A percentile compares a stretch with the other conserved stretches of the same genome.
Conservation (phyloP, 2,329 filamentous ascomycete genomes). For the Pezicula carpinea region DNA sequence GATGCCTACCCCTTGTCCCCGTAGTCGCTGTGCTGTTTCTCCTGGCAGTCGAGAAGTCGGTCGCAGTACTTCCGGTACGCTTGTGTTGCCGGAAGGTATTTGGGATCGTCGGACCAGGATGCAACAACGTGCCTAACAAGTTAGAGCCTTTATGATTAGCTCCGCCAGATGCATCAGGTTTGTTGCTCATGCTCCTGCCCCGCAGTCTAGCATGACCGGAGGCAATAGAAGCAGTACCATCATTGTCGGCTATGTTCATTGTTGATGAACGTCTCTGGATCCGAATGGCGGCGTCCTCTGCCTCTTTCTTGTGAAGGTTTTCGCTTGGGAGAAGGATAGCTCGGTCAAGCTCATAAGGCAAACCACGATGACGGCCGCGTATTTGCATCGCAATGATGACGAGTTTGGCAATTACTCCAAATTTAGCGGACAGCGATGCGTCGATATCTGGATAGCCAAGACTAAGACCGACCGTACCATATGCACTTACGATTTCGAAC, state of each 20-base stretch:
- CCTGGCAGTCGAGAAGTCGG: too few relatives aligned
- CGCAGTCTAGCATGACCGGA: constrained; percentile 5
- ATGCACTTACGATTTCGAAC: constrained; percentile 86
- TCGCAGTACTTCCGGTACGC: background rate
- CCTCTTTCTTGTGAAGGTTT: constrained; percentile 56
- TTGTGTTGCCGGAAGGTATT: constrained; percentile 7
- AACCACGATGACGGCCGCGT: constrained; percentile 62
- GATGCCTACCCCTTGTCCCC: background rate
- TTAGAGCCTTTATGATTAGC: constrained; percentile 10
- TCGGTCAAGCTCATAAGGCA: constrained; percentile 65
- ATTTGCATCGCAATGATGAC: constrained; percentile 67
- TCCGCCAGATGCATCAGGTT: too few relatives aligned
- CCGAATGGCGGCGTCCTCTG: constrained; percentile 32
- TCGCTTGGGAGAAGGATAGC: constrained; percentile 66
- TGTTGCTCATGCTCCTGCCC: constrained; percentile 9
- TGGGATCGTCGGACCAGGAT: constrained; percentile 28
- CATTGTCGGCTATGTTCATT: background rate
- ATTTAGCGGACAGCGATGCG: constrained; percentile 78
- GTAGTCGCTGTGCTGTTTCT: background rate
- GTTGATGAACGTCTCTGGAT: constrained; percentile 5
- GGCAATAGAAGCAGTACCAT: background rate
- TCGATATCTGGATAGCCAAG: constrained; percentile 75
- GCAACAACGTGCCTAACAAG: constrained; percentile 23
- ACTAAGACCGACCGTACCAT: constrained; percentile 89
- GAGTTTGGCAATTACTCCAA: constrained; percentile 60